These are phyloP conservation scores for Rosa multiflora DNA, from an alignment of 306 rosid species.

Conservation along the genomic window DNA sequence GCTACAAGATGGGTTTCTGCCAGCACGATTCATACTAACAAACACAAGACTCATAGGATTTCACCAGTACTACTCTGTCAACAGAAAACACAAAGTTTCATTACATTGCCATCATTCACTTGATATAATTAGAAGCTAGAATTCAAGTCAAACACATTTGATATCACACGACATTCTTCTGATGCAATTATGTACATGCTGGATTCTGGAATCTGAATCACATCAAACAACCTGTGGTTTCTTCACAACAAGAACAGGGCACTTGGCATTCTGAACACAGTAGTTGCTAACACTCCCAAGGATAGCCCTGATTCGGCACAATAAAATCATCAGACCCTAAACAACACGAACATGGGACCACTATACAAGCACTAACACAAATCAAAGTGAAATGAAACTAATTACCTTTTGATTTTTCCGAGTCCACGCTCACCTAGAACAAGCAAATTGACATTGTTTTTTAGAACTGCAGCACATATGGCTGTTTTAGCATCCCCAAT, in stretches of 20 bases:
- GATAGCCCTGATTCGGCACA: slow-evolving; percentile 36
- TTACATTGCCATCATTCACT: background rate
- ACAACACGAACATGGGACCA: background rate
- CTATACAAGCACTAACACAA: background rate
- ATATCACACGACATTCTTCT: background rate
- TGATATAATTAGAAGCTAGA: background rate
- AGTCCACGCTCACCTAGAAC: slow-evolving; percentile 41
- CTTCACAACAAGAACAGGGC: slow-evolving; percentile 58
- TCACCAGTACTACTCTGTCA: slow-evolving; percentile 7
- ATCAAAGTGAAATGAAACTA: background rate
- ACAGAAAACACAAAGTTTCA: background rate
- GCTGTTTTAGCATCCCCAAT: slow-evolving; percentile 45
- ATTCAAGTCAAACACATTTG: background rate
- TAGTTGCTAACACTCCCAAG: slow-evolving; percentile 58
- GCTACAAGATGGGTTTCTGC: background rate
- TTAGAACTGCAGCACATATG: slow-evolving; percentile 45
- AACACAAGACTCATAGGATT: background rate
- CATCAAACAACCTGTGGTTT: slow-evolving; percentile 28
- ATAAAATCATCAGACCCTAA: background rate
- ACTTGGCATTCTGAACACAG: slow-evolving; percentile 51
- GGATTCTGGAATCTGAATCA: background rate
- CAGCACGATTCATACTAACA: background rate
- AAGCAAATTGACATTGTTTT: slow-evolving; percentile 38
- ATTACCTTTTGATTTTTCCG: slow-evolving; percentile 43
- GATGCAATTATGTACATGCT: background rate